Evolutionary conservation across 1,284 basidiomycete genomes (phyloP).

Genomic region (Wallemia mellicola): DNA sequence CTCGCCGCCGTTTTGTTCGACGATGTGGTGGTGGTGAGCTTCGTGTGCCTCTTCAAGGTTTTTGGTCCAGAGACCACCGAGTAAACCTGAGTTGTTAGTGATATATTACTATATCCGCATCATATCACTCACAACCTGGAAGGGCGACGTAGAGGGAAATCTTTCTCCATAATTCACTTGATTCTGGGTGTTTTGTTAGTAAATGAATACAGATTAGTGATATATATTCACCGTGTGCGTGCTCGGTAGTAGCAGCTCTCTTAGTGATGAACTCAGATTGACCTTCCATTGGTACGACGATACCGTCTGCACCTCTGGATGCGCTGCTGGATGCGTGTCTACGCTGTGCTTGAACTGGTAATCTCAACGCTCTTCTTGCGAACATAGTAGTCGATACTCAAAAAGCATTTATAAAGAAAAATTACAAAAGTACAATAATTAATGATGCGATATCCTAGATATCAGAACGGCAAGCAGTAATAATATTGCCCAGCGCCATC

Average conservation of each 20-base stretch:
- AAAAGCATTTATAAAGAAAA: background rate
- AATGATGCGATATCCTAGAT: background rate
- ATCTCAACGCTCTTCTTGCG: background rate
- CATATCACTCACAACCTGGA: slow-evolving; percentile 23
- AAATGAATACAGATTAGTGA: slow-evolving; percentile 1
- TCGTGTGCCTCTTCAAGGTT: slow-evolving; percentile 43
- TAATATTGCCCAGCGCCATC: background rate
- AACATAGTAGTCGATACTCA: background rate
- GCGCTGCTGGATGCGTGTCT: background rate
- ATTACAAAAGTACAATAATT: background rate
- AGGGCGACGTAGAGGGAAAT: slow-evolving; percentile 54
- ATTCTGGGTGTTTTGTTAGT: slow-evolving; percentile 21
- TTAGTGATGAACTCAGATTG: slow-evolving; percentile 11
- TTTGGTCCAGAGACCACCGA: slow-evolving; percentile 36
- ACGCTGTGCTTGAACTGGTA: background rate
- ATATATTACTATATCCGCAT: no score
- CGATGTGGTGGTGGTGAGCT: slow-evolving; percentile 26
- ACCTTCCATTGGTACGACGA: background rate
- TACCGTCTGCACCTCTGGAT: background rate
- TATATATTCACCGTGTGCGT: slow-evolving; percentile 29
- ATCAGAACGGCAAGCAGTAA: background rate
- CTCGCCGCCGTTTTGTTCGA: slow-evolving; percentile 39
- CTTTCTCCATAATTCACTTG: slow-evolving; percentile 49
- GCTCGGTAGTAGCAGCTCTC: slow-evolving; percentile 28
- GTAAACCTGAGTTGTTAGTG: slow-evolving; percentile 23